These are phyloP conservation scores for Chloropicon primus DNA, from an alignment of 139 green algal genomes.

Conservation along the genomic window DNA sequence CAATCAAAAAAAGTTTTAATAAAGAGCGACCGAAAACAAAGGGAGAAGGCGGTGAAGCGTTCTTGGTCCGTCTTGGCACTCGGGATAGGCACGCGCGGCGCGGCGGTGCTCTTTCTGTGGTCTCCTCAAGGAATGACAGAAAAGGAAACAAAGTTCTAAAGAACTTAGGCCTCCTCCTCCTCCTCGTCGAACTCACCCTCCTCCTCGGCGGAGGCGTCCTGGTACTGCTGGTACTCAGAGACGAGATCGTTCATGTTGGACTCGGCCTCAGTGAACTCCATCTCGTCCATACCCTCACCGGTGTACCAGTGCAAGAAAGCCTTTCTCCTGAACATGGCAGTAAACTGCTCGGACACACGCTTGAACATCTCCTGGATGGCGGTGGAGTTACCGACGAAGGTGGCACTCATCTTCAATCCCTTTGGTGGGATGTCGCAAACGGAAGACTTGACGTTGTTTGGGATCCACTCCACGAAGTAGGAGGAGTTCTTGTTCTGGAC, in stretches of 20 bases:
- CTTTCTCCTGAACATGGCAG: conserved; percentile 98
- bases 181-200: conserved; percentile 66
- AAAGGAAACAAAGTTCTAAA: no score
- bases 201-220: conserved; percentile 88
- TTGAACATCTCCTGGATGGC: conserved; percentile 74
- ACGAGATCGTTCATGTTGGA: conserved; percentile 98
- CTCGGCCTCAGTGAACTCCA: conserved; percentile 98
- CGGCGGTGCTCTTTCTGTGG: no score
- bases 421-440: conserved; percentile 95
- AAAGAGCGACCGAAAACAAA: no score
- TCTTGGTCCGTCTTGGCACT: no score
- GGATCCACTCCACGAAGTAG: conserved; percentile 99
- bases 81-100: no score
- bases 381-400: conserved; percentile 92
- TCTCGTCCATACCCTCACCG: conserved; percentile 99
- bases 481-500: conserved; percentile 98
- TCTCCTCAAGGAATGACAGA: no score
- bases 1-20: no score
- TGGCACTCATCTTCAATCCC: conserved; percentile 93
- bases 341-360: conserved; percentile 93
- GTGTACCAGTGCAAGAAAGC: conserved; percentile 99
- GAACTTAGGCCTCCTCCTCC: conserved; percentile 29
- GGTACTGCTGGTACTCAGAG: conserved; percentile 98
- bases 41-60: no score
- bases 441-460: conserved; percentile 97